phyloP scores from a whole-genome alignment of 805 yeast genomes.

The Hanseniaspora mollemarum region DNA sequence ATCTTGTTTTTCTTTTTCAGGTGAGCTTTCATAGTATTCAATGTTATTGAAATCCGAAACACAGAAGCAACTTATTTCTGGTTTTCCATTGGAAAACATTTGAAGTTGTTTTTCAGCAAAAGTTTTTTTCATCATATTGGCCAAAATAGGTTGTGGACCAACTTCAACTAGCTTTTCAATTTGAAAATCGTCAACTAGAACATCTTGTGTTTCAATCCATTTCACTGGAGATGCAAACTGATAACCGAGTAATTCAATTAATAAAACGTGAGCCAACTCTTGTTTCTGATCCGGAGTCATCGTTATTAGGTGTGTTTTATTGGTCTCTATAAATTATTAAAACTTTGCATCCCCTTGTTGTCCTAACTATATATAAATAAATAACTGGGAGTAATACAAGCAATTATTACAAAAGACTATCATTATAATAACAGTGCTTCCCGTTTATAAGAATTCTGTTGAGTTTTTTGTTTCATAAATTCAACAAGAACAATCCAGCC shows the following conservation, averaged over 20 bases:
- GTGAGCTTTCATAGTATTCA: slow-evolving; percentile 52
- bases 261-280: slow-evolving; percentile 70
- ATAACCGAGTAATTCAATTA: slow-evolving; percentile 78
- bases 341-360: too few relatives aligned
- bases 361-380: too few relatives aligned
- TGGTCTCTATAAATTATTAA: background rate
- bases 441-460: too few relatives aligned
- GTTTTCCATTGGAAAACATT: slow-evolving; percentile 5
- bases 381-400: background rate
- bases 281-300: slow-evolving; percentile 64
- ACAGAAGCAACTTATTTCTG: slow-evolving; percentile 41
- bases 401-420: background rate
- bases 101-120: slow-evolving; percentile 72
- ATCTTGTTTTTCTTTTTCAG: slow-evolving; percentile 32
- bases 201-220: slow-evolving; percentile 92
- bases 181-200: slow-evolving; percentile 63
- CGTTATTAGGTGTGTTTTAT: background rate
- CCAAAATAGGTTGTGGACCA: slow-evolving; percentile 85
- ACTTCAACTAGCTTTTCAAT: slow-evolving; percentile 80
- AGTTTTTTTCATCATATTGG: slow-evolving; percentile 84
- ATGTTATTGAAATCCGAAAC: slow-evolving; percentile 75
- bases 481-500: too few relatives aligned
- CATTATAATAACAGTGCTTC: background rate
- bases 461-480: too few relatives aligned
- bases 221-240: slow-evolving; percentile 90